phyloP scores from a whole-genome alignment of 805 yeast species.

The Wickerhamiella slavikovae region DNA sequence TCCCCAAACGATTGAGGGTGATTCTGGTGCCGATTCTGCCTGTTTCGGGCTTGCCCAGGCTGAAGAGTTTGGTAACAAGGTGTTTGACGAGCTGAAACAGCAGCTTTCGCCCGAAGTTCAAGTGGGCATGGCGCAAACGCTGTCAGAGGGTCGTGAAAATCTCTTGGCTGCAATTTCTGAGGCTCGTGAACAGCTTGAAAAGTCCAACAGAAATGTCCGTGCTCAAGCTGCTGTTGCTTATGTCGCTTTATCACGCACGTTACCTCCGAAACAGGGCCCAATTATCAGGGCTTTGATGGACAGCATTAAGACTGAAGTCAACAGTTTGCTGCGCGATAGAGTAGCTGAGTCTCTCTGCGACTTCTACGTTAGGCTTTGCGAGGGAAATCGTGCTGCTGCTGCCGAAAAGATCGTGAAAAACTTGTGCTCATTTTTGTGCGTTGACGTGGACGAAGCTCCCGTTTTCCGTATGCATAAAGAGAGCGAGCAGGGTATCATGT shows the following conservation, averaged over 20 bases:
- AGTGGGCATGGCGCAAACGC: slow-evolving; percentile 44
- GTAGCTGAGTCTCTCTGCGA: slow-evolving; percentile 49
- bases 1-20: slow-evolving; percentile 86
- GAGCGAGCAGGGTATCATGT: slow-evolving; percentile 36
- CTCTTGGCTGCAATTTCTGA: slow-evolving; percentile 46
- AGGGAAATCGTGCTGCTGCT: slow-evolving; percentile 42
- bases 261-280: slow-evolving; percentile 82
- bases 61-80: slow-evolving; percentile 40
- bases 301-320: slow-evolving; percentile 59
- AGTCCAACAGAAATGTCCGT: slow-evolving; percentile 32
- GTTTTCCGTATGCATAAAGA: slow-evolving; percentile 53
- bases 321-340: slow-evolving; percentile 41
- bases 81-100: slow-evolving; percentile 43
- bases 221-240: slow-evolving; percentile 64
- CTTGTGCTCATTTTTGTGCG: slow-evolving; percentile 80
- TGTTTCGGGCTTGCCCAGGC: slow-evolving; percentile 75
- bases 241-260: slow-evolving; percentile 26
- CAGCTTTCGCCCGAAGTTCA: slow-evolving; percentile 47
- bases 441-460: slow-evolving; percentile 90
- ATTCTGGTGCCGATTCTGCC: slow-evolving; percentile 78
- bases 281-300: slow-evolving; percentile 83
- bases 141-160: slow-evolving; percentile 61
- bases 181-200: slow-evolving; percentile 30
- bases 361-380: slow-evolving; percentile 38
- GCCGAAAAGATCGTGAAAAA: slow-evolving; percentile 80